A percentile compares a stretch with the other conserved stretches of the same genome.
Conservation (phyloP, 305 asterid genomes). For the Stenogyne calaminthoides region DNA sequence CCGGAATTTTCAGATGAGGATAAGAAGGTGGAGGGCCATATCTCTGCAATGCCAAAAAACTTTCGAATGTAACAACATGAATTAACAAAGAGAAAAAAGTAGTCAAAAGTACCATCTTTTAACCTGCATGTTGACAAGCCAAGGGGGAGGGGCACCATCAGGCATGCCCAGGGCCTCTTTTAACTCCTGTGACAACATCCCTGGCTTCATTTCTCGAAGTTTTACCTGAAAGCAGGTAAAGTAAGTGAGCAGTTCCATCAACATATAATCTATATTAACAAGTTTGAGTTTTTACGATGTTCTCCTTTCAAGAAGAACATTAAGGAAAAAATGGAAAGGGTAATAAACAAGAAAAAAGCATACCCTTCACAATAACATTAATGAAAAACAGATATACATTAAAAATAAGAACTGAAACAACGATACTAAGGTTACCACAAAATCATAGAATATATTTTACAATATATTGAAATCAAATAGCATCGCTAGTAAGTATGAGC, state of each 20-base stretch:
- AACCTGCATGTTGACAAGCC: constrained; percentile 99
- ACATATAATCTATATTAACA: not conserved
- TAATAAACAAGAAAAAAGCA: not conserved
- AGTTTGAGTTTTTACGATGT: not conserved
- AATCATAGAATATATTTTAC: not conserved
- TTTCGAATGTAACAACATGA: not conserved
- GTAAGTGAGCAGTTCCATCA: not conserved
- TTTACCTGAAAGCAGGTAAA: constrained; percentile 61
- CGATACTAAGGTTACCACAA: not conserved
- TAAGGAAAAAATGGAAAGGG: not conserved
- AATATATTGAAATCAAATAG: not conserved
- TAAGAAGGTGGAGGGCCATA: constrained; percentile 99
- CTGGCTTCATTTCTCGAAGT: constrained; percentile 95
- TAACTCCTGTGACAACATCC: constrained; percentile 77
- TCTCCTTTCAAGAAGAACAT: not conserved
- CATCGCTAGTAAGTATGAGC: not conserved
- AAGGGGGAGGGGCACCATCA: constrained; percentile 98
- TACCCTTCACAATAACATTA: not conserved
- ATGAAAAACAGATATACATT: not conserved
- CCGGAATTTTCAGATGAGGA: constrained; percentile 93
- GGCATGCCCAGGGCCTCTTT: constrained; percentile 99
- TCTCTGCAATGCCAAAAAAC: constrained; percentile 59
- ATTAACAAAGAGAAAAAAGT: constrained; percentile 16
- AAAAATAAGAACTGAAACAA: not conserved
- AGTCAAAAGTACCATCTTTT: constrained; percentile 16